A percentile compares a stretch with the other conserved stretches of the same genome.
These are phyloP conservation scores for Trebouxia sp. DNA, from an alignment of 139 green algal genomes.

Conservation along the genomic window DNA sequence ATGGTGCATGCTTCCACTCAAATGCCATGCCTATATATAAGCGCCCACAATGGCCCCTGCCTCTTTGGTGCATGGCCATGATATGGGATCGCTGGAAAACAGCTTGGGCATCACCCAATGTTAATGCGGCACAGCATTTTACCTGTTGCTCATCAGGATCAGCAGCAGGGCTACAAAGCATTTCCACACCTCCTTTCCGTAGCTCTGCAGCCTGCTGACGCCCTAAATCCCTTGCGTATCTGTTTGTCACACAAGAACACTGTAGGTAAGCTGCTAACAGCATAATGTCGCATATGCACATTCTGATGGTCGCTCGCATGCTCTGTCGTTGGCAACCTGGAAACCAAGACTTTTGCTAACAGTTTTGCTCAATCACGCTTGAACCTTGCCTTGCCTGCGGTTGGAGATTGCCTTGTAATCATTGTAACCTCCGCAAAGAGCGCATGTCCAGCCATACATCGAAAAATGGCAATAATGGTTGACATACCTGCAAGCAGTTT, in stretches of 20 bases:
- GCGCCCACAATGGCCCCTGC: not conserved
- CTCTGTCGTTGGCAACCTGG: too few relatives aligned
- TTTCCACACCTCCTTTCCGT: conserved; percentile 50
- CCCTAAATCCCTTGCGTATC: conserved; percentile 25
- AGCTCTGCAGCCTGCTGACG: conserved; percentile 66
- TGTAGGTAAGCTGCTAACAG: not conserved
- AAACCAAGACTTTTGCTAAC: too few relatives aligned
- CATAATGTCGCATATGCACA: not conserved
- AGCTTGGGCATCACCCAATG: too few relatives aligned
- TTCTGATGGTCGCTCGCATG: too few relatives aligned
- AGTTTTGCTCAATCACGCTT: not conserved
- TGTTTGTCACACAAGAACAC: not conserved
- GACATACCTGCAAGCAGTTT: conserved; percentile 57
- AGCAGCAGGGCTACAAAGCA: conserved; percentile 44
- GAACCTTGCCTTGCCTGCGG: conserved; percentile 30
- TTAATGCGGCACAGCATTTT: too few relatives aligned
- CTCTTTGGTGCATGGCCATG: not conserved
- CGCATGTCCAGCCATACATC: conserved; percentile 59
- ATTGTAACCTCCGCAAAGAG: conserved; percentile 69
- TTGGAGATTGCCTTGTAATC: conserved; percentile 32
- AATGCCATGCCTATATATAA: not conserved
- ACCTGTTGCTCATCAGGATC: not conserved
- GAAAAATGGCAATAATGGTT: conserved; percentile 65
- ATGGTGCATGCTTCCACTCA: not conserved
- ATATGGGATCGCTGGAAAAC: too few relatives aligned